These are phyloP conservation scores for Phoma sp. DNA, from an alignment of 2,329 filamentous ascomycete genomes.

Conservation along the genomic window DNA sequence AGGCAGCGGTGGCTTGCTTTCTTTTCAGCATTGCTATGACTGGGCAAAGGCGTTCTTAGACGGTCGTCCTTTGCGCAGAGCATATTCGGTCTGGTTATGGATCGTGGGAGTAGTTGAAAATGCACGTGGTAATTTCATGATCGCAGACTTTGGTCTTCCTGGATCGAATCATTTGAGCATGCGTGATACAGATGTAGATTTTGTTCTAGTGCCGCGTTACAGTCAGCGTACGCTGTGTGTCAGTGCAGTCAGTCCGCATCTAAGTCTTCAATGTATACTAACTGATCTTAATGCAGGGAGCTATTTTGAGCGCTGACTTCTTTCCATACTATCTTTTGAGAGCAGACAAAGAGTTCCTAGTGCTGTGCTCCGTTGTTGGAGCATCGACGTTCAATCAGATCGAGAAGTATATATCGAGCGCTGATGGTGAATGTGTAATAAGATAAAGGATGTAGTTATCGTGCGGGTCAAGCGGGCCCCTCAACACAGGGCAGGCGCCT, in stretches of 20 bases:
- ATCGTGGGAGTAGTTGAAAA: slow-evolving; percentile 12
- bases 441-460: too few species aligned
- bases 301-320: too few species aligned
- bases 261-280: too few species aligned
- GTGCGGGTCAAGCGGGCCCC: too few species aligned
- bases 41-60: slow-evolving; percentile 19
- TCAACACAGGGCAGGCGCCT: neutral
- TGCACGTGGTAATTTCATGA: slow-evolving; percentile 16
- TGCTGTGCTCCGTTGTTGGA: too few species aligned
- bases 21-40: slow-evolving; percentile 19
- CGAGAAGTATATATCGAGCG: too few species aligned
- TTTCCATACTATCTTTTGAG: too few species aligned
- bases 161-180: neutral
- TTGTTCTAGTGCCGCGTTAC: too few species aligned
- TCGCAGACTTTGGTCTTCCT: neutral
- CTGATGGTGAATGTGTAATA: too few species aligned
- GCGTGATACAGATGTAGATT: neutral
- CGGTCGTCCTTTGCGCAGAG: slow-evolving; percentile 16
- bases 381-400: too few species aligned
- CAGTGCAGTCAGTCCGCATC: neutral
- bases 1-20: slow-evolving; percentile 11
- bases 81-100: slow-evolving; percentile 7
- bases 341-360: too few species aligned
- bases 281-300: too few species aligned
- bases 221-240: neutral